Evolutionary conservation across 257 asterid species (phyloP).

Genomic region (Solanum rostratum): DNA sequence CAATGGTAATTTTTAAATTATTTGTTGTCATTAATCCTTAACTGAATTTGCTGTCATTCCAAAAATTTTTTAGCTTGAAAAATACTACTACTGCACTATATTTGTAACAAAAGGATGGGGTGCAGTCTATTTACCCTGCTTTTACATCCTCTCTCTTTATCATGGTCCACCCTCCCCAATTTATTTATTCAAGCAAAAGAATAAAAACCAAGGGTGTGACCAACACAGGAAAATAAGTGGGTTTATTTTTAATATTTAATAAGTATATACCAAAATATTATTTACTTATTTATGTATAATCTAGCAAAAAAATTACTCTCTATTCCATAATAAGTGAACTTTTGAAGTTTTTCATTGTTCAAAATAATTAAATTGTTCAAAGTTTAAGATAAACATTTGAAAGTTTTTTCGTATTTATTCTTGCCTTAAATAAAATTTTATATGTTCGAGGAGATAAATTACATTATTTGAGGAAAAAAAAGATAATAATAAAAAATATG

Average conservation of each 20-base stretch:
- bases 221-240: neutral
- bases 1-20: neutral
- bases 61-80: neutral
- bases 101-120: neutral
- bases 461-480: no score
- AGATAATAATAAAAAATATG: no score
- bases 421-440: no score
- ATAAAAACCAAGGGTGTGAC: neutral
- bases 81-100: neutral
- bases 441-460: no score
- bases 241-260: neutral
- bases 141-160: neutral
- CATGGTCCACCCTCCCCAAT: neutral
- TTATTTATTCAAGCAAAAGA: neutral
- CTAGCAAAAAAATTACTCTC: neutral
- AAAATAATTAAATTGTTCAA: no score
- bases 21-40: neutral
- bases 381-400: no score
- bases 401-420: no score
- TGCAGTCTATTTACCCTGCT: neutral
- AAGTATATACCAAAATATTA: no score
- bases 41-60: neutral
- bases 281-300: neutral
- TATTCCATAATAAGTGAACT: no score
- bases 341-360: no score